These are phyloP conservation scores for Handroanthus guayacan DNA, from an alignment of 257 asterid species.

Conservation along the genomic window DNA sequence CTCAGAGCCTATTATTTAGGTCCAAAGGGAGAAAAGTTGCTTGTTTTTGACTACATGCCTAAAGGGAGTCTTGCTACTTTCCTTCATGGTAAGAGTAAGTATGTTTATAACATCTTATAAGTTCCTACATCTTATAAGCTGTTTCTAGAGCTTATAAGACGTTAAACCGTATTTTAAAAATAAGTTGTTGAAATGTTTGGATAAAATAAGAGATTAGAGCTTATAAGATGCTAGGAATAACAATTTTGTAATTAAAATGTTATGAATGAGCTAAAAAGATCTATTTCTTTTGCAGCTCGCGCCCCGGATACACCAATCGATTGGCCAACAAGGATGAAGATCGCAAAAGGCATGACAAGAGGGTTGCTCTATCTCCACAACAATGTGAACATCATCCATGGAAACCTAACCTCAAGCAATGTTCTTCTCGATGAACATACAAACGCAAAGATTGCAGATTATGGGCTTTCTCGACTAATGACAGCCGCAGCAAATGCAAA, in stretches of 20 bases:
- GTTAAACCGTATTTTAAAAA: too few relatives aligned
- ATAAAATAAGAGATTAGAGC: too few relatives aligned
- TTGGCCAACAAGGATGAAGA: constrained; percentile 85
- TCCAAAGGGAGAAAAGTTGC: constrained; percentile 97
- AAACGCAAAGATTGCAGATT: constrained; percentile 78
- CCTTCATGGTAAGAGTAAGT: constrained; percentile 70
- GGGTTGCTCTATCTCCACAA: constrained; percentile 86
- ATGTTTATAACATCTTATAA: too few relatives aligned
- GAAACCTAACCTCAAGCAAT: constrained; percentile 93
- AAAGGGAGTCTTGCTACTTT: constrained; percentile 85
- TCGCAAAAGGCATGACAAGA: constrained; percentile 79
- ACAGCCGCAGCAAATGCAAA: constrained; percentile 88
- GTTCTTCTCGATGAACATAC: constrained; percentile 74
- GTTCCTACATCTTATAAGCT: too few relatives aligned
- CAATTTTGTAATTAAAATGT: too few relatives aligned
- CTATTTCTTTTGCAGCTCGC: constrained; percentile 57
- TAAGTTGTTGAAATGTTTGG: too few relatives aligned
- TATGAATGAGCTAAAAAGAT: background rate
- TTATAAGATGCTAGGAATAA: too few relatives aligned
- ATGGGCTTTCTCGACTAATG: constrained; percentile 88
- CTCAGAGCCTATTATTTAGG: constrained; percentile 92
- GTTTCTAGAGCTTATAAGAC: too few relatives aligned
- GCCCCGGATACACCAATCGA: constrained; percentile 77
- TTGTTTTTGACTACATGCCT: constrained; percentile 92
- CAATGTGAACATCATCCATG: constrained; percentile 74